Conservation (phyloP, 1,284 basidiomycete species). For the Xanthoconium separans region DNA sequence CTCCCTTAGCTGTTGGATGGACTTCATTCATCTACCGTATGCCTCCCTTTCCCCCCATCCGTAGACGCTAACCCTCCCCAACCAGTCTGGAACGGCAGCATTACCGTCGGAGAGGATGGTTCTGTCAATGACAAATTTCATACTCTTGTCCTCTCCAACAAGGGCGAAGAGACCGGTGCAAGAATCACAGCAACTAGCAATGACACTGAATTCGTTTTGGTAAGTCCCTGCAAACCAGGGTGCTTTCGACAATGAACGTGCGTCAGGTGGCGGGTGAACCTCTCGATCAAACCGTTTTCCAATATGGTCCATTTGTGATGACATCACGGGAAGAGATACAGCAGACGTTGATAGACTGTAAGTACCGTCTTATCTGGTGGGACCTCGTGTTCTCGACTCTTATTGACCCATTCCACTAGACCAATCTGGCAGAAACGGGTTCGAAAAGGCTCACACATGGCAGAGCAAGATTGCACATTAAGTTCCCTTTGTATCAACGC, state of each 20-base stretch:
- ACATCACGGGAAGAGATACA: conserved; percentile 79
- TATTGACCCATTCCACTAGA: conserved; percentile 40
- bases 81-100: conserved; percentile 65
- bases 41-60: conserved; percentile 24
- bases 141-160: conserved; percentile 74
- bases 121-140: conserved; percentile 60
- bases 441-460: conserved; percentile 90
- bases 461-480: conserved; percentile 73
- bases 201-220: conserved; percentile 71
- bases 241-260: conserved; percentile 16
- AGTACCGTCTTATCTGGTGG: conserved; percentile 23
- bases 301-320: conserved; percentile 90
- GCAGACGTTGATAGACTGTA: conserved; percentile 81
- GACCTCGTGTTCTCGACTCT: not conserved
- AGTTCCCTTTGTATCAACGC: not conserved
- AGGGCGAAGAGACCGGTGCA: conserved; percentile 59
- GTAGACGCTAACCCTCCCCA: conserved; percentile 9
- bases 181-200: conserved; percentile 54
- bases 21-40: conserved; percentile 80
- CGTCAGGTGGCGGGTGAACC: conserved; percentile 81
- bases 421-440: conserved; percentile 79
- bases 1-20: conserved; percentile 65
- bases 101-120: conserved; percentile 58
- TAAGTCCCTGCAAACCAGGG: conserved; percentile 31
- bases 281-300: conserved; percentile 84